Conservation (phyloP, 2,329 filamentous ascomycete genomes). For the Pseudocercospora fijiensis region DNA sequence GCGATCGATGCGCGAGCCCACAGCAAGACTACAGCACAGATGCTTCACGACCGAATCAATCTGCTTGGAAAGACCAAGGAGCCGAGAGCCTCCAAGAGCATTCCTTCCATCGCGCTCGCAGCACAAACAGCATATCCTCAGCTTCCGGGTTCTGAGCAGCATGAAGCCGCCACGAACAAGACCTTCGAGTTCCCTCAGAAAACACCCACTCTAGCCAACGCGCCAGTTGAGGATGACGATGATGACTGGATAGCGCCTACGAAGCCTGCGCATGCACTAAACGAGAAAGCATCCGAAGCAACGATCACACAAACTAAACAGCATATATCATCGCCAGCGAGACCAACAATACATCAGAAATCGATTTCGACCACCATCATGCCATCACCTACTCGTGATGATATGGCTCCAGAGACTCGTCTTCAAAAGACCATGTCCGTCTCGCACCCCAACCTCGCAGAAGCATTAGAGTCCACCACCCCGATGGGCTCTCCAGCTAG, state of each 20-base stretch:
- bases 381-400: slow-evolving; percentile 49
- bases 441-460: slow-evolving; percentile 42
- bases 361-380: slow-evolving; percentile 38
- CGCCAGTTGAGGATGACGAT: slow-evolving; percentile 49
- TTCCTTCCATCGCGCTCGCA: slow-evolving; percentile 32
- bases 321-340: slow-evolving; percentile 42
- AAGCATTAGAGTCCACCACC: slow-evolving; percentile 51
- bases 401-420: slow-evolving; percentile 39
- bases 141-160: slow-evolving; percentile 34
- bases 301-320: slow-evolving; percentile 15
- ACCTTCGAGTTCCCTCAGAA: slow-evolving; percentile 13
- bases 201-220: slow-evolving; percentile 23
- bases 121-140: slow-evolving; percentile 45
- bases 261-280: slow-evolving; percentile 27
- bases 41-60: slow-evolving; percentile 88
- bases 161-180: slow-evolving; percentile 13
- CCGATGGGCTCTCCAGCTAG: slow-evolving; percentile 56
- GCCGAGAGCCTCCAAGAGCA: slow-evolving; percentile 45
- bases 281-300: slow-evolving; percentile 15
- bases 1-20: slow-evolving; percentile 54
- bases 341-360: slow-evolving; percentile 38
- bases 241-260: slow-evolving; percentile 60
- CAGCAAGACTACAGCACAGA: slow-evolving; percentile 89
- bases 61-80: slow-evolving; percentile 60
- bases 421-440: slow-evolving; percentile 59